A percentile compares a stretch with the other conserved stretches of the same genome.
Evolutionary conservation across 2,329 filamentous ascomycete species (phyloP).

Genomic region (Arthrobotrys pseudoclavata): DNA sequence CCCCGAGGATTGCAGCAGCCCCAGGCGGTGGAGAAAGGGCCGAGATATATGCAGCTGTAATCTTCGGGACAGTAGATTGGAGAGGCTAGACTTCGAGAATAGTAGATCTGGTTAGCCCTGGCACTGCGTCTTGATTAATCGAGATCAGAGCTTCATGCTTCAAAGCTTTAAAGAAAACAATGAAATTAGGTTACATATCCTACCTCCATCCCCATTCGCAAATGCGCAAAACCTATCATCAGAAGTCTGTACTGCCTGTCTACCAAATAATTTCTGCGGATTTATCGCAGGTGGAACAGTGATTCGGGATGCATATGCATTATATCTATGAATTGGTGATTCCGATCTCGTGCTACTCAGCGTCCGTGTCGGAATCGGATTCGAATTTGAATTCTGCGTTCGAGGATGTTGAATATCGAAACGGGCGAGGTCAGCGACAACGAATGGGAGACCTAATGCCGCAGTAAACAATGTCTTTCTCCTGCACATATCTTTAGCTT

Average conservation of each 20-base stretch:
- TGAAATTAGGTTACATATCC: too few species aligned
- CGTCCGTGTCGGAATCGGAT: constrained; percentile 24
- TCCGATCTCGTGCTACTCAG: background rate
- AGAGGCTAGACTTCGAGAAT: constrained; percentile 43
- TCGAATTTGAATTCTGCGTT: constrained; percentile 12
- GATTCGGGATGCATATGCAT: constrained; percentile 32
- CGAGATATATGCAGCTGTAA: constrained; percentile 41
- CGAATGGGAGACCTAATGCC: constrained; percentile 6
- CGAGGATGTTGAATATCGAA: constrained; percentile 23
- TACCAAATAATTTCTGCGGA: constrained; percentile 29
- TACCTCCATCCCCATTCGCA: constrained; percentile 50
- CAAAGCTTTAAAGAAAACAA: too few species aligned
- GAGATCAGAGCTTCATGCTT: too few species aligned
- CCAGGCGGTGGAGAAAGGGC: constrained; percentile 23
- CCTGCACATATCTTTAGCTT: constrained; percentile 2
- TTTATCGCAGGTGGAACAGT: constrained; percentile 22
- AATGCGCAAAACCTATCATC: constrained; percentile 46
- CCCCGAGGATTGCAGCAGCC: constrained; percentile 35
- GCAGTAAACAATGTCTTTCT: background rate
- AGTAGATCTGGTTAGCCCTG: background rate
- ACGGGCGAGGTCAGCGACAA: constrained; percentile 17
- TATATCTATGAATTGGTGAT: constrained; percentile 11
- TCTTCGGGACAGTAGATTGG: constrained; percentile 36
- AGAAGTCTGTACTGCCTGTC: constrained; percentile 1
- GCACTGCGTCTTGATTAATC: background rate